Evolutionary conservation across 2,329 filamentous ascomycete species (phyloP), one percentile per base, ranked within the genome.

Genomic region (Alternaria panax): DNA sequence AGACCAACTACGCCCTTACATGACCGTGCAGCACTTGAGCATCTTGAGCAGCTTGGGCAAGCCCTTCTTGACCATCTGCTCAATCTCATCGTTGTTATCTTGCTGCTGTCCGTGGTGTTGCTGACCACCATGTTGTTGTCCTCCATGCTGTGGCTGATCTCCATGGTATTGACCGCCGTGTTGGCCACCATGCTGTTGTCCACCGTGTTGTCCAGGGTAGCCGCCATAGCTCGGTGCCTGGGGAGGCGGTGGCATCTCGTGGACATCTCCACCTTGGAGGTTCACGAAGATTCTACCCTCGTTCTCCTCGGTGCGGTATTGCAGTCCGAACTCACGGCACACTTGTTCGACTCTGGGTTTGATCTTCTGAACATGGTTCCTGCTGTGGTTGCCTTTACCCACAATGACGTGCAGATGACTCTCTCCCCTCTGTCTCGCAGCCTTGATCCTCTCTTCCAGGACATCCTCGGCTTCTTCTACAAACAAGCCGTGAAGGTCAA

Each of bases 381-480:
- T 82, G 51, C 88, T 92, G 81, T 99, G 95, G 77, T 96, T 95
- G 3, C 95, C 95, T 80, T 94, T 96, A 73, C 95, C 95, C 28
- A 98, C 94, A 72, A 99, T 97, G 40, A 96, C 93, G 80, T 97
- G 93, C 56, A 99, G 82, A 80, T 97, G 92, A 20, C 83, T 87
- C 81, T 96, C 90, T 0, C 92, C 92, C 34, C 87, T 85, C 53
- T 85, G 78, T 75, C 88, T 87, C 59, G 93, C 93, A 67, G 91
- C 89, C 67, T 87, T 87, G 73, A 99, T 96, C 67, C 95, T 86
- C 79, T 92, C 85, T 80, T 94, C 92, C 22, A 98, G 83, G 57
- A 97, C 95, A 65, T 92, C 87, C 82, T 97, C 93, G 5, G 95
- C 95, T 82, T 98, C 95, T 76, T 97, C 92, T 59, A 97, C 93